These are phyloP conservation scores for Podaxis pistillaris DNA, from an alignment of 768 basidiomycete species.

Conservation along the genomic window DNA sequence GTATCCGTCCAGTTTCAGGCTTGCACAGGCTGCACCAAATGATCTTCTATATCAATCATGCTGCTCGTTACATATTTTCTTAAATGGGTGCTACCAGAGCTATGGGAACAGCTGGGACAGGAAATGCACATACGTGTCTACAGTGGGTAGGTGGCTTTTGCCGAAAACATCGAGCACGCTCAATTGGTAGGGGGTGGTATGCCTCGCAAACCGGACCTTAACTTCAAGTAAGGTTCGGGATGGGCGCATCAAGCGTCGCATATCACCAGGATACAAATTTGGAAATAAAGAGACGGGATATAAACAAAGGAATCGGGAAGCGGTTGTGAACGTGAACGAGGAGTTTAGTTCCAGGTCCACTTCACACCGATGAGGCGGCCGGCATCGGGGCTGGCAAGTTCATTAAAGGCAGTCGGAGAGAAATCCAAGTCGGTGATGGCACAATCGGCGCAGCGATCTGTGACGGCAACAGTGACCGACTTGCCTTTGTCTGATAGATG, in stretches of 20 bases:
- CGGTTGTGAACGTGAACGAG: constrained; percentile 9
- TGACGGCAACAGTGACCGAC: constrained; percentile 44
- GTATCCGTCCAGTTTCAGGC: neutral
- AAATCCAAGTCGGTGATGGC: constrained; percentile 54
- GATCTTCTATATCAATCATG: neutral
- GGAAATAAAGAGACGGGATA: constrained; percentile 12
- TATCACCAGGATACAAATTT: constrained; percentile 20
- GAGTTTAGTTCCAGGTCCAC: constrained; percentile 48
- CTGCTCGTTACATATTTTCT: constrained; percentile 12
- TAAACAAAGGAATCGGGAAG: constrained; percentile 13
- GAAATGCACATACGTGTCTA: constrained; percentile 31
- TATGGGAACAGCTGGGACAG: constrained; percentile 14
- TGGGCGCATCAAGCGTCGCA: constrained; percentile 28
- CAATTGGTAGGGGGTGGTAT: constrained; percentile 15
- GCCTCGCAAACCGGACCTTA: constrained; percentile 7
- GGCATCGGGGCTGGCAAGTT: constrained; percentile 37
- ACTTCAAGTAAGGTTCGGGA: constrained; percentile 4
- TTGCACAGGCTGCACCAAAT: neutral
- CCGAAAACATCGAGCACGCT: constrained; percentile 27
- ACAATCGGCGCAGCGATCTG: constrained; percentile 67
- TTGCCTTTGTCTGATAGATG: constrained; percentile 48
- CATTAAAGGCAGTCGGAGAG: constrained; percentile 53
- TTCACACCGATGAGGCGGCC: constrained; percentile 52
- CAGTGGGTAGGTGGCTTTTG: constrained; percentile 28
- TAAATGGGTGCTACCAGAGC: constrained; percentile 13